phyloP scores from a whole-genome alignment of 1,284 basidiomycete genomes.

The Cryptococcus jaspeensis region DNA sequence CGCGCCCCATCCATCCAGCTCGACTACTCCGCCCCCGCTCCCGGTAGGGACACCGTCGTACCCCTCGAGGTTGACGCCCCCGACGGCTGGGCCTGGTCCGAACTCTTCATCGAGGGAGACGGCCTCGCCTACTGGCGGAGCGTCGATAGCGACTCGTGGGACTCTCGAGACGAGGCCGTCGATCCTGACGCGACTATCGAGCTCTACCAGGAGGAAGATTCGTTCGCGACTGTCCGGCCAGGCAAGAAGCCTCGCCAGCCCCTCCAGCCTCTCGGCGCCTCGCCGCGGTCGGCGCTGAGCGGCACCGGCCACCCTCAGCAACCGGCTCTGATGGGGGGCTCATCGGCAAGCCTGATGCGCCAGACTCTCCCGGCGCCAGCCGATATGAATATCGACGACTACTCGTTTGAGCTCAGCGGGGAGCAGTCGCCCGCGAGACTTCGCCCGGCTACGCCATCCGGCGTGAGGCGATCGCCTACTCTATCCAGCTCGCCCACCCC shows the following conservation, averaged over 20 bases:
- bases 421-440: conserved; percentile 4
- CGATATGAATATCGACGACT: conserved; percentile 35
- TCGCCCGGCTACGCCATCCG: conserved; percentile 6
- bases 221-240: conserved; percentile 31
- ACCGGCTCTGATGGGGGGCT: not conserved
- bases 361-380: conserved; percentile 25
- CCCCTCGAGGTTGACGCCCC: conserved; percentile 31
- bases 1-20: conserved; percentile 24
- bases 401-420: conserved; percentile 38
- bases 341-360: conserved; percentile 27
- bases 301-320: not conserved
- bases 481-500: conserved; percentile 2
- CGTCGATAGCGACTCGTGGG: conserved; percentile 24
- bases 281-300: not conserved
- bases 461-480: not conserved
- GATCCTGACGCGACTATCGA: conserved; percentile 15
- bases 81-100: conserved; percentile 40
- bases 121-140: conserved; percentile 31
- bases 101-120: conserved; percentile 32
- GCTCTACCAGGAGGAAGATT: conserved; percentile 22
- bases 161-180: not conserved
- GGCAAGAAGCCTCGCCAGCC: conserved; percentile 1
- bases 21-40: conserved; percentile 19
- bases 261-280: conserved; percentile 7
- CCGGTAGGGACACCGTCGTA: conserved; percentile 1